Percentiles rank a stretch among this genome's conserved stretches.
phyloP scores from a whole-genome alignment of 2,329 filamentous ascomycete species.

The Trichoderma brevicompactum region DNA sequence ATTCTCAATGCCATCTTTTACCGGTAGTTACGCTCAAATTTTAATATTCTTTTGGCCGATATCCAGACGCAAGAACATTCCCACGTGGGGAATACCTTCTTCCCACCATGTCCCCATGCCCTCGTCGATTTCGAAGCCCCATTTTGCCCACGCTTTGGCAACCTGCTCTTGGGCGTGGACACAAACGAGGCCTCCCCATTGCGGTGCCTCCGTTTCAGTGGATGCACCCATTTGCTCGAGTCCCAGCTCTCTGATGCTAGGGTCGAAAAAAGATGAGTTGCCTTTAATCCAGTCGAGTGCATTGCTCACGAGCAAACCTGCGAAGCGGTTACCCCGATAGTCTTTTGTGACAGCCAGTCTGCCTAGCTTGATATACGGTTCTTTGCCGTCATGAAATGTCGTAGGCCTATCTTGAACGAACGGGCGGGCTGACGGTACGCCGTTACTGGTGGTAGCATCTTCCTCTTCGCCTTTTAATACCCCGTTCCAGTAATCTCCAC shows the following conservation, averaged over 20 bases:
- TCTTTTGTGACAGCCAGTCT: slow-evolving; percentile 71
- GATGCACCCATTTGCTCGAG: slow-evolving; percentile 50
- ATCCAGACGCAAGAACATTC: slow-evolving; percentile 69
- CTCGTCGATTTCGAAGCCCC: slow-evolving; percentile 76
- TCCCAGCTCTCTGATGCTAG: slow-evolving; percentile 50
- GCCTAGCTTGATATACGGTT: slow-evolving; percentile 83
- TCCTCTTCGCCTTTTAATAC: slow-evolving; percentile 40
- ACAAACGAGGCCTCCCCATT: slow-evolving; percentile 76
- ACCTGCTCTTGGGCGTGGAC: slow-evolving; percentile 77
- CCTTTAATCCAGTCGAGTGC: slow-evolving; percentile 69
- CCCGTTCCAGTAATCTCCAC: slow-evolving; percentile 54
- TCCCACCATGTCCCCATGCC: slow-evolving; percentile 78
- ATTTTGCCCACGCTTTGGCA: slow-evolving; percentile 66
- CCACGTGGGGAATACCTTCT: slow-evolving; percentile 82
- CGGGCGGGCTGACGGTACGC: slow-evolving; percentile 29
- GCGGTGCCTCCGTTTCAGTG: slow-evolving; percentile 49
- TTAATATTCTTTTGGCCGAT: slow-evolving; percentile 38
- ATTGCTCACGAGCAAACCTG: slow-evolving; percentile 66
- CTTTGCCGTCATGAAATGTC: slow-evolving; percentile 61
- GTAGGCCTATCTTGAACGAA: slow-evolving; percentile 50
- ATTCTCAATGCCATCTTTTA: not conserved
- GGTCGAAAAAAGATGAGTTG: slow-evolving; percentile 62
- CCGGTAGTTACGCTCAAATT: slow-evolving; percentile 30
- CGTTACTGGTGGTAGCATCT: slow-evolving; percentile 3
- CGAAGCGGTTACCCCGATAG: slow-evolving; percentile 69